A percentile compares a stretch with the other conserved stretches of the same genome.
Conservation (phyloP, 805 yeast genomes). For the Sugiyamaella floridensis region DNA sequence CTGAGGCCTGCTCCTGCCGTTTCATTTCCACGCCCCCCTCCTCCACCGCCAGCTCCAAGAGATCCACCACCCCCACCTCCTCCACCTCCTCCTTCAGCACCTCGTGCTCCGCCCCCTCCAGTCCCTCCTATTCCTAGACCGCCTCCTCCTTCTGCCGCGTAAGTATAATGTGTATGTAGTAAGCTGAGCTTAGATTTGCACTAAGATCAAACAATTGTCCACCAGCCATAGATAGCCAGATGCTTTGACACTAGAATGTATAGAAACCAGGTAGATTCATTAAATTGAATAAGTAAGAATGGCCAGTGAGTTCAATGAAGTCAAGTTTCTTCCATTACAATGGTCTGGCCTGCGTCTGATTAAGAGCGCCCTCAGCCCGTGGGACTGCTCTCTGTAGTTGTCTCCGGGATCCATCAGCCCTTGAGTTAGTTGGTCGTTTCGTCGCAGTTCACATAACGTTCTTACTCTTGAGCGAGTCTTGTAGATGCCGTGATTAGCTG, state of each 20-base stretch:
- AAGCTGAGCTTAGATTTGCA: too few species aligned
- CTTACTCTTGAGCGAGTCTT: background rate
- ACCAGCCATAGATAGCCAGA: too few species aligned
- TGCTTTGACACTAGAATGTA: too few species aligned
- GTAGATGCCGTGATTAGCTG: background rate
- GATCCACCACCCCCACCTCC: constrained; percentile 10
- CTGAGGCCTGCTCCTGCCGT: constrained; percentile 14
- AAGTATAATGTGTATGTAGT: too few species aligned
- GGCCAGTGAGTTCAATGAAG: too few species aligned
- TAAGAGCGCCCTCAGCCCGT: constrained; percentile 12
- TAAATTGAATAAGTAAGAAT: too few species aligned
- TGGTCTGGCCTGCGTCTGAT: constrained; percentile 8
- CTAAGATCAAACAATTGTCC: too few species aligned
- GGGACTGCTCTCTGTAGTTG: constrained; percentile 12
- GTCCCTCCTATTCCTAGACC: constrained; percentile 1
- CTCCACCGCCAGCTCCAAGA: constrained; percentile 2
- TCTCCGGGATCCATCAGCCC: constrained; percentile 2
- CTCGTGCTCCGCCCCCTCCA: constrained; percentile 7
- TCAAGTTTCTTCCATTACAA: too few species aligned
- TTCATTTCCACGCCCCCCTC: constrained; percentile 9
- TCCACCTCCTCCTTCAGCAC: constrained; percentile 16
- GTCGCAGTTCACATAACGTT: constrained; percentile 2
- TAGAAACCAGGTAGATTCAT: too few species aligned
- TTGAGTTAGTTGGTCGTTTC: constrained; percentile 1
- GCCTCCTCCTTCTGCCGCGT: background rate